A percentile compares a stretch with the other conserved stretches of the same genome.
phyloP scores from a whole-genome alignment of 345 rosid genomes.

The Schrenkiella parvula region DNA sequence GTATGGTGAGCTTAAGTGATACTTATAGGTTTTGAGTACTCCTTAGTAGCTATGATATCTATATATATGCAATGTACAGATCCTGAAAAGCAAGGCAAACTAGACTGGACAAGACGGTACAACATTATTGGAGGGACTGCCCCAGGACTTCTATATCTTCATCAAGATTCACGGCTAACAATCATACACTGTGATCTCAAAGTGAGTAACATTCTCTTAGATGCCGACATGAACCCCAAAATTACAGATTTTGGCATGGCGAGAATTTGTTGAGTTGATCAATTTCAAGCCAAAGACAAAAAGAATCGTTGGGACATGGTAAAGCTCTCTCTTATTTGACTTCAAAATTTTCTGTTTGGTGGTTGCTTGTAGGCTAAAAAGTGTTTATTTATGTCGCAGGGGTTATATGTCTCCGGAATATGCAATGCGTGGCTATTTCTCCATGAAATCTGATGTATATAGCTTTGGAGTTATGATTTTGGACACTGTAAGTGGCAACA shows the following conservation, averaged over 20 bases:
- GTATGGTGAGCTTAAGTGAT: not conserved
- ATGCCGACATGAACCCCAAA: not conserved
- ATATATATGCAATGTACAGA: not conserved
- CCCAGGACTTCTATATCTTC: not conserved
- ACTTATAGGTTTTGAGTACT: not conserved
- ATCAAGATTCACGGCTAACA: not conserved
- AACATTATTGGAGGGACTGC: not conserved
- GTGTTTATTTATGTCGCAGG: not conserved
- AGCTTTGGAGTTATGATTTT: not conserved
- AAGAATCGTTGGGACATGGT: not conserved
- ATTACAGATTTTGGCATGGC: slow-evolving; percentile 1
- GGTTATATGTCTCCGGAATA: not conserved
- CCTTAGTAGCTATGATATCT: not conserved
- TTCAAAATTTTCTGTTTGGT: not conserved
- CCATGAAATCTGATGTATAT: not conserved
- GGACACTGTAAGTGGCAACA: not conserved
- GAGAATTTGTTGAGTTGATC: not conserved
- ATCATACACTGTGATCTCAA: slow-evolving; percentile 2
- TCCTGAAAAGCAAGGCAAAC: not conserved
- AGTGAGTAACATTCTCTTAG: not conserved
- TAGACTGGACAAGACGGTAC: not conserved
- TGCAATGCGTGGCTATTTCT: not conserved
- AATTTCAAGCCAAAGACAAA: not conserved
- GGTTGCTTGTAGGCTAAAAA: not conserved
- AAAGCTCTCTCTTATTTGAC: not conserved